Evolutionary conservation across 1,139 yeast genomes (phyloP).

Genomic region (Geotrichum restrictum): DNA sequence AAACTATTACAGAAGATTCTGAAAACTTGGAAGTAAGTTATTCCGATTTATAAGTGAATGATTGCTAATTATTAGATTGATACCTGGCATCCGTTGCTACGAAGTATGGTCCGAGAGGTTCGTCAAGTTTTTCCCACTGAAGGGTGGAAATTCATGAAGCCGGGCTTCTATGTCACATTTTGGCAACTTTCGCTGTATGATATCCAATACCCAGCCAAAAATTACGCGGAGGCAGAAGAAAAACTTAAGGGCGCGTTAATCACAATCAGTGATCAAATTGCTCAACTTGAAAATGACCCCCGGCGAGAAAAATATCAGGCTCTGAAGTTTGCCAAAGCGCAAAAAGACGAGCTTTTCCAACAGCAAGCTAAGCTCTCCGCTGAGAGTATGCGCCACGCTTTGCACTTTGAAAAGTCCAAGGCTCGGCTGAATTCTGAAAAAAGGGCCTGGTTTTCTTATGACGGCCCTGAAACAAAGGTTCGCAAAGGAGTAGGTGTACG

Average conservation of each 20-base stretch:
- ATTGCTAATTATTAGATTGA: conserved; percentile 11
- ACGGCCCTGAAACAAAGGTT: conserved; percentile 24
- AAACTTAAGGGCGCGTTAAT: conserved; percentile 25
- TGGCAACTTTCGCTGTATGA: conserved; percentile 80
- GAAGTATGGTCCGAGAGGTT: conserved; percentile 28
- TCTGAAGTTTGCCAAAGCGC: conserved; percentile 22
- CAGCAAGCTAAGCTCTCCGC: conserved; percentile 31
- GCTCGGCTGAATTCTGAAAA: conserved; percentile 37
- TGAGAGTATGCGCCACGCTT: conserved; percentile 36
- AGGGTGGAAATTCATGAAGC: conserved; percentile 43
- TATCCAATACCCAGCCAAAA: conserved; percentile 50
- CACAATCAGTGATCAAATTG: conserved; percentile 19
- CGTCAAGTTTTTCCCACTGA: conserved; percentile 29
- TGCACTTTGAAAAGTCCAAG: conserved; percentile 37
- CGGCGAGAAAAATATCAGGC: conserved; percentile 20
- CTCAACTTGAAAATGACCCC: conserved; percentile 19
- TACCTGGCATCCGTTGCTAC: conserved; percentile 32
- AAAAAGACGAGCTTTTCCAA: conserved; percentile 25
- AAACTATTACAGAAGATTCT: conserved; percentile 14
- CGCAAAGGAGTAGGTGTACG: conserved; percentile 32
- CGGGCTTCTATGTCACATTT: conserved; percentile 54
- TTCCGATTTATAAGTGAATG: not conserved
- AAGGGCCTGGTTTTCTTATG: conserved; percentile 35
- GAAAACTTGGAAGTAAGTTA: conserved; percentile 16
- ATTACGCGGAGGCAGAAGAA: conserved; percentile 51